These are phyloP conservation scores for Fusarium verrucosum DNA, from an alignment of 2,329 filamentous ascomycete genomes.

Conservation along the genomic window DNA sequence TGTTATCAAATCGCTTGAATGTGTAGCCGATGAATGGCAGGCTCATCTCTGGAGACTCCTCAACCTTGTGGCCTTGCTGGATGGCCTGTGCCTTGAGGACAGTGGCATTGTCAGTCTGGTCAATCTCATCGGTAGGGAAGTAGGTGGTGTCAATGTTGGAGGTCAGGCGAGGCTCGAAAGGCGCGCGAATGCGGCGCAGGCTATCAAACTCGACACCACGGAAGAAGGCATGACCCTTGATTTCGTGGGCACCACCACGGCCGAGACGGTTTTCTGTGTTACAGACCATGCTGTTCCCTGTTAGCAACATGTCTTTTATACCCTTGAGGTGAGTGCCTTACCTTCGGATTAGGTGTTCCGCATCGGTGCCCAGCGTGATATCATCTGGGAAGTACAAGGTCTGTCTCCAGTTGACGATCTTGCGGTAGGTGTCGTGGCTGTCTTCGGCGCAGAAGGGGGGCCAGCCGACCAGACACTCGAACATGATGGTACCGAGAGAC, in stretches of 20 bases:
- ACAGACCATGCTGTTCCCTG: constrained; percentile 78
- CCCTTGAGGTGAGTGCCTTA: constrained; percentile 57
- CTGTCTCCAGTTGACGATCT: constrained; percentile 98
- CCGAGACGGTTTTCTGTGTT: constrained; percentile 93
- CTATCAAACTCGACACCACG: constrained; percentile 94
- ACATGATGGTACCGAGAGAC: constrained; percentile 99
- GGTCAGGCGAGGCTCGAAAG: constrained; percentile 92
- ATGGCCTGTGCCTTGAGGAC: constrained; percentile 84
- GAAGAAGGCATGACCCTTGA: constrained; percentile 96
- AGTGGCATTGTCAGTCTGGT: constrained; percentile 93
- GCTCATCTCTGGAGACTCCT: constrained; percentile 92
- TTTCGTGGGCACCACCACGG: constrained; percentile 84
- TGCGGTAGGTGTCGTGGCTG: constrained; percentile 96
- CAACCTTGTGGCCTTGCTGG: constrained; percentile 70
- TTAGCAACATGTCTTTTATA: constrained; percentile 15
- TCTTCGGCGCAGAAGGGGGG: constrained; percentile 99
- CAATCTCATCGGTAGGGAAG: constrained; percentile 98
- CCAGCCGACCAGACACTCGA: constrained; percentile 98
- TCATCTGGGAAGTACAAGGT: constrained; percentile 97
- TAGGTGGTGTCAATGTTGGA: constrained; percentile 97
- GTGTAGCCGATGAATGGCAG: constrained; percentile 75
- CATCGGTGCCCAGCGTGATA: constrained; percentile 85
- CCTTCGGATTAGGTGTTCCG: constrained; percentile 92
- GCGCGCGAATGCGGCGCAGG: constrained; percentile 89
- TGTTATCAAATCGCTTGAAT: constrained; percentile 93